Conservation (phyloP, 257 asterid genomes). For the Solanum tarijense region DNA sequence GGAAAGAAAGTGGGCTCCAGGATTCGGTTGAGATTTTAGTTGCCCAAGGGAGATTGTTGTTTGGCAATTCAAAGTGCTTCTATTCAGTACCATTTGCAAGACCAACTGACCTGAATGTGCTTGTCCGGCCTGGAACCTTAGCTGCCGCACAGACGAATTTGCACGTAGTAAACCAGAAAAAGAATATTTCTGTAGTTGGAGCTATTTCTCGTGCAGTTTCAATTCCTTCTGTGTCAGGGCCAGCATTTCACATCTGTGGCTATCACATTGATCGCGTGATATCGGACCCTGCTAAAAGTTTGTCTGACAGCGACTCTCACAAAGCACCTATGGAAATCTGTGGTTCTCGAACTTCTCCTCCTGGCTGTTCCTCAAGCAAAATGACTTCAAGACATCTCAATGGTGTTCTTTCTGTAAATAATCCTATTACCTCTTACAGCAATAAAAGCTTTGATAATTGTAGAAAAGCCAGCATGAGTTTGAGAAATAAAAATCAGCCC, state of each 20-base stretch:
- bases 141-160: slow-evolving; percentile 66
- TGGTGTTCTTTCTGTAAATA: slow-evolving; percentile 25
- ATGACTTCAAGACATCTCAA: slow-evolving; percentile 25
- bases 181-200: slow-evolving; percentile 58
- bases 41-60: slow-evolving; percentile 38
- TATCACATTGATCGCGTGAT: slow-evolving; percentile 48
- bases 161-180: slow-evolving; percentile 41
- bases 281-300: slow-evolving; percentile 27
- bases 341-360: slow-evolving; percentile 27
- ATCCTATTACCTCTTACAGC: slow-evolving; percentile 26
- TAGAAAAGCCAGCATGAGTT: slow-evolving; percentile 54
- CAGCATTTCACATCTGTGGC: slow-evolving; percentile 58
- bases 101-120: slow-evolving; percentile 30
- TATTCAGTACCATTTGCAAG: slow-evolving; percentile 30
- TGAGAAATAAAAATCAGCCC: slow-evolving; percentile 53
- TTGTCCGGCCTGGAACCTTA: slow-evolving; percentile 51
- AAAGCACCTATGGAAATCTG: slow-evolving; percentile 50
- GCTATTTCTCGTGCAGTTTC: slow-evolving; percentile 68
- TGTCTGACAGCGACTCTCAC: slow-evolving; percentile 13
- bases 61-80: slow-evolving; percentile 22
- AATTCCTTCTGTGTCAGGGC: slow-evolving; percentile 71
- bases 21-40: slow-evolving; percentile 40
- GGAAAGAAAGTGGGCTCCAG: slow-evolving; percentile 35
- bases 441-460: slow-evolving; percentile 29
- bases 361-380: slow-evolving; percentile 23